These are phyloP conservation scores for Boletus holoroseus DNA, from an alignment of 1,284 basidiomycete species.

Conservation along the genomic window DNA sequence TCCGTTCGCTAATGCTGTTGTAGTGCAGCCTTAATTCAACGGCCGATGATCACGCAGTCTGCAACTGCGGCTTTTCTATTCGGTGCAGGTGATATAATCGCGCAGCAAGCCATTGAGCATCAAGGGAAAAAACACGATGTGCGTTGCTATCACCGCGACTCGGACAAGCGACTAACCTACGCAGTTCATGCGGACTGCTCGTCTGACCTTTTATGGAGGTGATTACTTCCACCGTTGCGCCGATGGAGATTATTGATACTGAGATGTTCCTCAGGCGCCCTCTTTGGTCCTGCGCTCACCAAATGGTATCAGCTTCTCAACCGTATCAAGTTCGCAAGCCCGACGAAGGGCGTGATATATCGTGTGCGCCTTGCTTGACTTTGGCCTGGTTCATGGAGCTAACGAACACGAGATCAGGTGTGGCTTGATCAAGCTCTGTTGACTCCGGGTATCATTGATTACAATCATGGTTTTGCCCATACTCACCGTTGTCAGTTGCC, in stretches of 20 bases:
- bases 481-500: constrained; percentile 40
- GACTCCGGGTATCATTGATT: constrained; percentile 47
- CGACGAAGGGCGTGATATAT: constrained; percentile 52
- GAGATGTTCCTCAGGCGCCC: constrained; percentile 39
- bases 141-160: constrained; percentile 24
- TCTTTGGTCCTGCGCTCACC: constrained; percentile 69
- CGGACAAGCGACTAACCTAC: not conserved
- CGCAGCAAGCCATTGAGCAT: constrained; percentile 75
- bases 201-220: constrained; percentile 74
- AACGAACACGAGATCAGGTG: constrained; percentile 41
- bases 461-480: not conserved
- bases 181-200: constrained; percentile 64
- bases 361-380: constrained; percentile 39
- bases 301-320: constrained; percentile 68
- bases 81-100: constrained; percentile 74
- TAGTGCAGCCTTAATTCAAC: constrained; percentile 56
- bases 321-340: constrained; percentile 55
- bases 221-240: constrained; percentile 7
- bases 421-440: constrained; percentile 71
- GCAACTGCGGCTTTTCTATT: constrained; percentile 65
- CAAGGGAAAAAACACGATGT: constrained; percentile 67
- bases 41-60: constrained; percentile 63
- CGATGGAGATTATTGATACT: constrained; percentile 6
- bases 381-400: not conserved
- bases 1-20: constrained; percentile 6